Conservation (phyloP, 257 asterid species). For the Datura wrightii region DNA sequence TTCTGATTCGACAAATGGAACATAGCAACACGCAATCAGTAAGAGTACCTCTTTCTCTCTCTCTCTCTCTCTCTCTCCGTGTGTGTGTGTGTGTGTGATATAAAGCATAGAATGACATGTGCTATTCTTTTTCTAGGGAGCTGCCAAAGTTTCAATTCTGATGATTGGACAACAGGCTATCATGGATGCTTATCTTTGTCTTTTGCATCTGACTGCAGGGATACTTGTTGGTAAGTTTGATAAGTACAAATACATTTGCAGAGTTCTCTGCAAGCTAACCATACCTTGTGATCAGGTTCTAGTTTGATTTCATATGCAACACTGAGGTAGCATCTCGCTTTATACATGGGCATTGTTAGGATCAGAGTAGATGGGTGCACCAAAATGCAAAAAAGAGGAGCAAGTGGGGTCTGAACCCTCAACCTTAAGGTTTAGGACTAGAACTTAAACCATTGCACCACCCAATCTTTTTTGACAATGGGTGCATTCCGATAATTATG, state of each 20-base stretch:
- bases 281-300: constrained; percentile 15
- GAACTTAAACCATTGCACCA: too few species aligned
- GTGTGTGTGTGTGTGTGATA: too few species aligned
- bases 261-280: background rate
- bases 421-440: too few species aligned
- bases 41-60: constrained; percentile 34
- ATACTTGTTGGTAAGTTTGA: constrained; percentile 83
- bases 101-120: constrained; percentile 23
- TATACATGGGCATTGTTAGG: background rate
- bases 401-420: too few species aligned
- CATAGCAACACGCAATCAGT: constrained; percentile 98
- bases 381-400: too few species aligned
- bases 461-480: too few species aligned
- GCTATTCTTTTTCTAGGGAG: constrained; percentile 61
- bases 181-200: constrained; percentile 98
- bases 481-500: too few species aligned
- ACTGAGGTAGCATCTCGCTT: constrained; percentile 4
- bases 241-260: background rate
- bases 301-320: constrained; percentile 11
- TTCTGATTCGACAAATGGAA: constrained; percentile 96
- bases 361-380: too few species aligned
- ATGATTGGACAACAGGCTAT: constrained; percentile 99
- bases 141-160: constrained; percentile 95
- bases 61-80: too few species aligned
- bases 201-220: constrained; percentile 97